Conservation (phyloP, 495 filamentous ascomycete species). For the Hypoxylon trugodes region DNA sequence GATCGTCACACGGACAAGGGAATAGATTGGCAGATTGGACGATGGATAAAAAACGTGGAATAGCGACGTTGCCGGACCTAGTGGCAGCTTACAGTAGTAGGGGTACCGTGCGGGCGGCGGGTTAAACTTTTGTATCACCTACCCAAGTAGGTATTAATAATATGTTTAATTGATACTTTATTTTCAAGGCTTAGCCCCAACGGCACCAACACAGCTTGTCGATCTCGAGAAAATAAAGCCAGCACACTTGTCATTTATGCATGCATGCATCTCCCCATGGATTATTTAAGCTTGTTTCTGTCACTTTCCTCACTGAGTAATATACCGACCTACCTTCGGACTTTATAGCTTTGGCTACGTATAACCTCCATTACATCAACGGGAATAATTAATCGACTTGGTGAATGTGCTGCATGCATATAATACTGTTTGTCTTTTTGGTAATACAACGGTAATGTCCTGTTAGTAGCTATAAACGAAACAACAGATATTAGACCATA, state of each 20-base stretch:
- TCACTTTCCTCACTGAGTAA: not conserved
- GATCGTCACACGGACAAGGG: too few species aligned
- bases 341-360: too few species aligned
- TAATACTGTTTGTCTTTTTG: too few species aligned
- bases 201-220: conserved; percentile 11
- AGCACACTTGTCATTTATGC: not conserved
- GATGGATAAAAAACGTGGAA: too few species aligned
- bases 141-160: conserved; percentile 29
- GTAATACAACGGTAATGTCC: too few species aligned
- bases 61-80: too few species aligned
- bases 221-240: not conserved
- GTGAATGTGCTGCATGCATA: too few species aligned
- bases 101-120: too few species aligned
- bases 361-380: too few species aligned
- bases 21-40: too few species aligned
- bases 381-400: too few species aligned
- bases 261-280: conserved; percentile 10
- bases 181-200: conserved; percentile 32
- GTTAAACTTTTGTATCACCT: not conserved
- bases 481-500: not conserved
- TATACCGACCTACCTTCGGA: not conserved
- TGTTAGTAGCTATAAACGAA: not conserved
- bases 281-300: conserved; percentile 1
- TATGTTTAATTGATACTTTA: conserved; percentile 31
- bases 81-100: too few species aligned